Evolutionary conservation across 768 basidiomycete genomes (phyloP).

Genomic region (Russula earlei): DNA sequence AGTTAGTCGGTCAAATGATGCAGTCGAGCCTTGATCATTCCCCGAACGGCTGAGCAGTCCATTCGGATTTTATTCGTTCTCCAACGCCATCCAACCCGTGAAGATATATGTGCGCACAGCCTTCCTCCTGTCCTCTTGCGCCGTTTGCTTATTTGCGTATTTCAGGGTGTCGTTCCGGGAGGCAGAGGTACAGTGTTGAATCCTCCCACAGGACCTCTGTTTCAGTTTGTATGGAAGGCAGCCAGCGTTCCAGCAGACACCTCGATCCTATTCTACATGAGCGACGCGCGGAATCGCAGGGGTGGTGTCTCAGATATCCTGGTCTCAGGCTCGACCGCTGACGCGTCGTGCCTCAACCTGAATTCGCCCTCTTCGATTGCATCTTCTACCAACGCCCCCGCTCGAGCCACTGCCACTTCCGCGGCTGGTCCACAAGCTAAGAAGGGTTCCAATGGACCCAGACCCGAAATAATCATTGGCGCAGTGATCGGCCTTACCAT

Average conservation of each 20-base stretch:
- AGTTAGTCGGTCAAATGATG: conserved; percentile 11
- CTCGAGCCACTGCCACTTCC: neutral
- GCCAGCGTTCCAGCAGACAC: conserved; percentile 51
- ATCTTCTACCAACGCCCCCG: neutral
- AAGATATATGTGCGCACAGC: conserved; percentile 38
- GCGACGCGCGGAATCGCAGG: conserved; percentile 38
- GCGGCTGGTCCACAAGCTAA: too few relatives aligned
- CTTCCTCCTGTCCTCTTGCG: neutral
- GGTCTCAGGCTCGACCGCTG: conserved; percentile 38
- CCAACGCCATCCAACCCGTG: conserved; percentile 41
- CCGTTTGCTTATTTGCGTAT: neutral
- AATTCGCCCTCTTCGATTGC: conserved; percentile 47
- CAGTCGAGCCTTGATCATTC: too few relatives aligned
- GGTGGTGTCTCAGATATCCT: conserved; percentile 55
- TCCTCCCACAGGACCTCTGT: conserved; percentile 29
- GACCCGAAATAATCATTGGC: neutral
- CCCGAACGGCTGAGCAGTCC: neutral
- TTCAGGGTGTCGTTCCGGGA: conserved; percentile 53
- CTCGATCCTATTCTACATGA: conserved; percentile 46
- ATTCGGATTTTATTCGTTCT: conserved; percentile 29
- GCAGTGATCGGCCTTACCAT: neutral
- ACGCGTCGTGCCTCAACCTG: conserved; percentile 42
- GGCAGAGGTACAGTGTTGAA: conserved; percentile 42
- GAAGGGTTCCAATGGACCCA: neutral
- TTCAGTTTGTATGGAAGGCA: conserved; percentile 40